Evolutionary conservation across 495 filamentous ascomycete species (phyloP).

Genomic region (Cercophora samala): DNA sequence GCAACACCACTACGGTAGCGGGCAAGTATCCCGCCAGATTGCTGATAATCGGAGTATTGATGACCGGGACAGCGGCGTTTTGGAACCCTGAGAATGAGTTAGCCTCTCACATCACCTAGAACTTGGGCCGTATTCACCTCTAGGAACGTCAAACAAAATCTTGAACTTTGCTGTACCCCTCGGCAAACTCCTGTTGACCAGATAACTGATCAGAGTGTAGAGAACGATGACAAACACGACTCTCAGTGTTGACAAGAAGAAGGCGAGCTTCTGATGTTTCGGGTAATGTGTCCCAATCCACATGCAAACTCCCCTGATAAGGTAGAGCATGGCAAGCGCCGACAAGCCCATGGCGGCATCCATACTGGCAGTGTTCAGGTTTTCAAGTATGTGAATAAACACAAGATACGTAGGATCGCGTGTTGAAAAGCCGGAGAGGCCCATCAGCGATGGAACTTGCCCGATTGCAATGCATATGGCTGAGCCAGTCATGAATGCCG

Average conservation of each 20-base stretch:
- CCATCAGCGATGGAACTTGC: conserved; percentile 84
- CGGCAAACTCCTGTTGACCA: conserved; percentile 63
- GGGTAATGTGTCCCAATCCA: conserved; percentile 66
- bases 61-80: conserved; percentile 69
- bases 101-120: neutral
- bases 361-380: conserved; percentile 62
- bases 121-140: conserved; percentile 47
- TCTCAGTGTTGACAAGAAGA: conserved; percentile 85
- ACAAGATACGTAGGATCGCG: conserved; percentile 78
- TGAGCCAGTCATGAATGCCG: conserved; percentile 97
- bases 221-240: conserved; percentile 91
- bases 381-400: conserved; percentile 81
- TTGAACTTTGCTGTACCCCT: conserved; percentile 53
- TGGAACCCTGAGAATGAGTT: conserved; percentile 59
- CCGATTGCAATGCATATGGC: conserved; percentile 86
- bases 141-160: conserved; percentile 72
- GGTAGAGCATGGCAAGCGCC: conserved; percentile 77
- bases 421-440: conserved; percentile 72
- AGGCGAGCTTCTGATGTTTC: conserved; percentile 67
- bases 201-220: conserved; percentile 87
- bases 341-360: conserved; percentile 90
- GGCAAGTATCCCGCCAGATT: conserved; percentile 36
- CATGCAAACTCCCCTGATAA: conserved; percentile 69
- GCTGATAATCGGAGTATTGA: conserved; percentile 47
- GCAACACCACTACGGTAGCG: conserved; percentile 73